Percentiles rank a stretch among this genome's conserved stretches.
Conservation (phyloP, 1,139 yeast species). For the Wickerhamomyces sp. region DNA sequence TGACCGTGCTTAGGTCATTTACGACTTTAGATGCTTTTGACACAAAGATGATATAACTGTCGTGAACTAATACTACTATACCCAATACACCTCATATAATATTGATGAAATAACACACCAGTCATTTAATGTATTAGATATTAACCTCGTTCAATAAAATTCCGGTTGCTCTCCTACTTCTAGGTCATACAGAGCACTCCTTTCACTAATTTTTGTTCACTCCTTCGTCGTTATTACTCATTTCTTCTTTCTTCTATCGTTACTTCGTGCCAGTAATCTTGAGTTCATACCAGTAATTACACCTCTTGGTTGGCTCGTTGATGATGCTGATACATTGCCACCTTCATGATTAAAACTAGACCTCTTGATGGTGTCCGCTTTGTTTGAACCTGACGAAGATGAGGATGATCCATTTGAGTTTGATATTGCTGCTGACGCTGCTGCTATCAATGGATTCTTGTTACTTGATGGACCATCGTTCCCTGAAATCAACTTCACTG, state of each 20-base stretch:
- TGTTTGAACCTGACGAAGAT: constrained; percentile 6
- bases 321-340: neutral
- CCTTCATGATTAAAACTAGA: constrained; percentile 6
- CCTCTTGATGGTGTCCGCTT: neutral
- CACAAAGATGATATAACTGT: no score
- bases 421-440: constrained; percentile 38
- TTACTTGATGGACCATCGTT: no score
- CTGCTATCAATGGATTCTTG: constrained; percentile 21
- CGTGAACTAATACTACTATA: no score
- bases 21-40: no score
- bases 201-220: no score
- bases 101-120: no score
- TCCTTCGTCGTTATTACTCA: neutral
- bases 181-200: neutral
- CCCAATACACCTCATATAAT: no score
- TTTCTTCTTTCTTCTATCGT: constrained; percentile 10
- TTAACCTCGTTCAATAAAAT: no score
- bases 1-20: constrained; percentile 1
- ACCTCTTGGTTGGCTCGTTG: constrained; percentile 16
- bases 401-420: constrained; percentile 28
- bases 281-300: constrained; percentile 50
- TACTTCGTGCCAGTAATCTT: constrained; percentile 47
- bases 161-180: no score
- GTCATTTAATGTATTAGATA: no score
- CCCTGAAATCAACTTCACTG: constrained; percentile 12